Evolutionary conservation across 768 basidiomycete species (phyloP).

Genomic region (Boletus coccyginus): DNA sequence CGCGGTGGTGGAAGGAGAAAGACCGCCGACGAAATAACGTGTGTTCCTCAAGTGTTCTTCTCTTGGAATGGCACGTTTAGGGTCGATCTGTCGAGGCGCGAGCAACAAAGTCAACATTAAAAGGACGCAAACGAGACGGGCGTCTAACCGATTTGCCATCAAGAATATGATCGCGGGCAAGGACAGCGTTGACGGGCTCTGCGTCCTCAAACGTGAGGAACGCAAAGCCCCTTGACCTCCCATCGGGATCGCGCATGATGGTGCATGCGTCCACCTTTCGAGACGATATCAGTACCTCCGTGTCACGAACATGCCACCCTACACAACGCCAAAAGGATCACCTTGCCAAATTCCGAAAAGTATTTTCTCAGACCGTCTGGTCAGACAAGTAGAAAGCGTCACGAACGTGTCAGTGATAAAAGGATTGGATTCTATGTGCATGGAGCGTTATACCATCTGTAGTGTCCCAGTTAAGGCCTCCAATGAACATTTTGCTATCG

Average conservation of each 20-base stretch:
- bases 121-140: background rate
- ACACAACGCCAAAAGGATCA: slow-evolving; percentile 28
- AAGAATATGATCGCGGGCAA: slow-evolving; percentile 63
- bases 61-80: slow-evolving; percentile 82
- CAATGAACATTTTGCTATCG: slow-evolving; percentile 87
- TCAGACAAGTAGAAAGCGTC: slow-evolving; percentile 23
- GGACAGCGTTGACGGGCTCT: slow-evolving; percentile 59
- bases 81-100: slow-evolving; percentile 61
- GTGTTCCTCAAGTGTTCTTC: slow-evolving; percentile 75
- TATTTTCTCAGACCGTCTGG: slow-evolving; percentile 65
- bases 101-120: background rate
- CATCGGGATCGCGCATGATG: slow-evolving; percentile 78
- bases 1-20: slow-evolving; percentile 63
- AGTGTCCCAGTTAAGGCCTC: slow-evolving; percentile 89
- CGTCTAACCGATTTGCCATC: slow-evolving; percentile 73
- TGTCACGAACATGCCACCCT: background rate
- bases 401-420: slow-evolving; percentile 27
- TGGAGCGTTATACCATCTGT: slow-evolving; percentile 68
- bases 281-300: slow-evolving; percentile 12
- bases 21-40: slow-evolving; percentile 80
- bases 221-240: slow-evolving; percentile 80
- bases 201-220: slow-evolving; percentile 80
- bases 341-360: slow-evolving; percentile 79
- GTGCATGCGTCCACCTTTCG: slow-evolving; percentile 73
- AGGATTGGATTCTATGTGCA: slow-evolving; percentile 22